These are phyloP conservation scores for Earliella scabrosa DNA, from an alignment of 1,284 basidiomycete genomes.

Conservation along the genomic window DNA sequence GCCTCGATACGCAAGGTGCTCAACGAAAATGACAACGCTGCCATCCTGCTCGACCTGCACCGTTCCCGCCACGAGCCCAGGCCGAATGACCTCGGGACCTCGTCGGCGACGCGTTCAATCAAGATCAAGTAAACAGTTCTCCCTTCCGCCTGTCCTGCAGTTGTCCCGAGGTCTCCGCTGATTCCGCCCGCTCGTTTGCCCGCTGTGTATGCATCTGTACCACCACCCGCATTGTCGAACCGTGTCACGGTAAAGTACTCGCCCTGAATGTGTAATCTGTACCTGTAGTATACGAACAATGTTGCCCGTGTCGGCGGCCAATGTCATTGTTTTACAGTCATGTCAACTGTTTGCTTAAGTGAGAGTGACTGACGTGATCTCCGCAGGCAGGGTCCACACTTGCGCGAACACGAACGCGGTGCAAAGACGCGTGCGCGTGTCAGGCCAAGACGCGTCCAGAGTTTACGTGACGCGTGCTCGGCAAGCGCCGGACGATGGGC, in stretches of 20 bases:
- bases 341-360: too few species aligned
- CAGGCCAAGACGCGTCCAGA: conserved; percentile 13
- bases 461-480: neutral
- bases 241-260: conserved; percentile 11
- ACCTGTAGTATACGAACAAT: conserved; percentile 13
- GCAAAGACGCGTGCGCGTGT: neutral
- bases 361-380: neutral
- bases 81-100: conserved; percentile 20
- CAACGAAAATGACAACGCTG: conserved; percentile 66
- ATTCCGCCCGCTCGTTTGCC: conserved; percentile 8
- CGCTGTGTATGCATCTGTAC: conserved; percentile 27
- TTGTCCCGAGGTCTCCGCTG: conserved; percentile 6
- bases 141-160: neutral
- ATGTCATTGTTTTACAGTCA: neutral
- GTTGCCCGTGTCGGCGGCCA: conserved; percentile 4
- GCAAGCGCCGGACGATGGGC: conserved; percentile 1
- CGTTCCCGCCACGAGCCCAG: conserved; percentile 28
- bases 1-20: conserved; percentile 71
- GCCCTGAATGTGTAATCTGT: conserved; percentile 19
- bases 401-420: neutral
- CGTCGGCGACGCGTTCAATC: conserved; percentile 32
- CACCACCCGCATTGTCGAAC: conserved; percentile 21
- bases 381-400: too few species aligned
- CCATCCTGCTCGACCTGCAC: conserved; percentile 67
- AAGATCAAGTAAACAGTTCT: conserved; percentile 32